Evolutionary conservation across 805 yeast species (phyloP), one percentile per base, ranked within the genome.

Genomic region (Yamadazyma laniorum): DNA sequence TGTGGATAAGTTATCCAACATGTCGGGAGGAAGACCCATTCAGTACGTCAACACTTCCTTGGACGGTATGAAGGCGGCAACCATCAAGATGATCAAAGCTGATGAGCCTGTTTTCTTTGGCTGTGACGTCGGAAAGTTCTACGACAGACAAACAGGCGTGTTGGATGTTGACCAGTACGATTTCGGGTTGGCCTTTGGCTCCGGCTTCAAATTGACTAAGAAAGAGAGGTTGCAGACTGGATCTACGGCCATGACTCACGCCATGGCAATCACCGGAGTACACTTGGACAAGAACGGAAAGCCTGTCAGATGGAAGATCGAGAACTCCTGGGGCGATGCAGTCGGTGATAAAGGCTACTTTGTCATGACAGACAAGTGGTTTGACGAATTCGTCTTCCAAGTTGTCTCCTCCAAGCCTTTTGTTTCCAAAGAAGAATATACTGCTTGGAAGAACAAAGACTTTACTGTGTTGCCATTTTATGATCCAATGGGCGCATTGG

Each of bases 71-170:
- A 77, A 87, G 31, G 52, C 70, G 22, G 70, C 80, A 34, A 85
- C 86, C 19, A 77, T 85, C 26, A 72, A 76, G 51, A 77, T 87
- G 63, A 74, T 87, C 54, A 74, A 82, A 63, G 70, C 68, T 44
- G 80, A 85, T 61, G 83, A 83, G 65, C 83, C 95, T 0, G 86
- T 88, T 5, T 88, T 87, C 67, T 88, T 87, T 55, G 95, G 95
- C 9, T 81, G 90, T 13, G 95, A 87, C 59, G 86, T 90, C n/a
- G 93, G 91, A 17, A 81, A 83, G 57, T 87, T 70, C 62, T 75
- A 73, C 74, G 77, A 81, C 58, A 71, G 70, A 40, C 59, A 58
- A 18, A 58, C 78, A 6, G 96, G 96, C 39, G 60, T 85, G 33
- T 81, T 88, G 75, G 95, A 86, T 55, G 62, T 77, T 15, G 72